Evolutionary conservation across 495 filamentous ascomycete species (phyloP), one percentile per base, ranked within the genome.

Genomic region (Polyplosphaeria fusca): DNA sequence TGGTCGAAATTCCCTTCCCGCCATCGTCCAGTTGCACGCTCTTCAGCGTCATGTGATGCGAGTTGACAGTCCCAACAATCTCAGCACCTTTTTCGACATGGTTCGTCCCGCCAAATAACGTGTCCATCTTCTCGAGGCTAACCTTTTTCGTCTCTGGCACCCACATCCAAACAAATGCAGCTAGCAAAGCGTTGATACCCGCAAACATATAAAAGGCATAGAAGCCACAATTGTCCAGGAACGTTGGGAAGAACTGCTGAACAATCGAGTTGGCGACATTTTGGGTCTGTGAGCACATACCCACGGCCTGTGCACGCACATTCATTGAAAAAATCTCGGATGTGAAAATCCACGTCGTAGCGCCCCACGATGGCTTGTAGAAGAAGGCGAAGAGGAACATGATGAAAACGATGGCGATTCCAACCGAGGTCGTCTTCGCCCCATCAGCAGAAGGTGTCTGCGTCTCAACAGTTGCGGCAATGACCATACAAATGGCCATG

Each of bases 61-160:
- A 25, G 24, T 60, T 49, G 19, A 47, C 42, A 0, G 48, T 49
- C 3, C 56, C 56, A 3, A 52, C 47, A 23, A 59, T 54, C 37
- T 64, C 50, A 4, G 55, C 78, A 9, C 81, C 80, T 49, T 78
- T 77, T 32, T 73, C 73, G 46, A 79, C 76, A 58, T 83, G 81
- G 66, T 83, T 83, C 35, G 73, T 70, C 20, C 80, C 79, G 47
- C 79, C 79, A 46, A 85, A 85, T 26, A 84, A 65, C 16, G 71
- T 71, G 61, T 84, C 83, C 51, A 85, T 86, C 60, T 86, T 82
- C 67, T 87, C 83, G 5, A 87, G 74, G 24, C 79, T 67, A 16
- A 88, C 73, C 38, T 84, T 70, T 73, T 88, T 88, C 1, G 85
- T 89, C 74, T 89, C 86, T 0, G 85, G 86, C 27, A 90, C 79